Base-by-base conservation (phyloP, 805 yeast genomes). In the Monosporozyma solicola region DNA sequence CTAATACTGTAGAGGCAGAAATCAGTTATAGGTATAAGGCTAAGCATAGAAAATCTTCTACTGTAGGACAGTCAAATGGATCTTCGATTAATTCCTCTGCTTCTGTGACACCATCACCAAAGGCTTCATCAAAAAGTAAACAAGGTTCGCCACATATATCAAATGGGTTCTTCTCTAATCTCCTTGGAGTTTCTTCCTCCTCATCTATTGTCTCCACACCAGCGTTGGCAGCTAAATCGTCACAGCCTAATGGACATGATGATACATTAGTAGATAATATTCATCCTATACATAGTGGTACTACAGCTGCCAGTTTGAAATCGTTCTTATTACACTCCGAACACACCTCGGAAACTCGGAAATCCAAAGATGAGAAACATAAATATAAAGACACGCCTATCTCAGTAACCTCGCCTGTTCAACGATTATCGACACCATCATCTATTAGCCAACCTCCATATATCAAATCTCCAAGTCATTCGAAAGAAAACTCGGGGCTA, bases 81-180 rank as follows among this genome's bases (percentile, higher is more conserved):
- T 43, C 46, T 5, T 43, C 46, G 11, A 43, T 15, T 20, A 13
- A 43, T 43, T 9, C 31, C 5, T 43, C 31, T 10, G 15, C 29
- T 11, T 43, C 46, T 24, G 16, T 15, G 8, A 43, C 46, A 8
- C 46, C 46, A 24, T 43, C 46, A 5, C 25, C 46, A 11, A 24
- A 24, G 5, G 11, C 46, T 4, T 13, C 24, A 22, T 20, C 13
- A 24, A 43, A 43, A 31, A 31, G 27, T 33, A 47, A 47, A 33
- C 49, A 47, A 16, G 22, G 43, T 33, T 47, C 49, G 2, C 39
- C 49, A 32, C 39, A 55, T 45, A 48, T 60, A 43, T 56, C 59
- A 37, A 53, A 56, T 39, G 63, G 63, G 4, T 53, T 66, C 15
- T 62, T 67, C 44, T 58, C 66, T 8, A 61, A 66, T n/a, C 56